Base-by-base conservation (phyloP, 345 rosid species). In the Linum lewisii region DNA sequence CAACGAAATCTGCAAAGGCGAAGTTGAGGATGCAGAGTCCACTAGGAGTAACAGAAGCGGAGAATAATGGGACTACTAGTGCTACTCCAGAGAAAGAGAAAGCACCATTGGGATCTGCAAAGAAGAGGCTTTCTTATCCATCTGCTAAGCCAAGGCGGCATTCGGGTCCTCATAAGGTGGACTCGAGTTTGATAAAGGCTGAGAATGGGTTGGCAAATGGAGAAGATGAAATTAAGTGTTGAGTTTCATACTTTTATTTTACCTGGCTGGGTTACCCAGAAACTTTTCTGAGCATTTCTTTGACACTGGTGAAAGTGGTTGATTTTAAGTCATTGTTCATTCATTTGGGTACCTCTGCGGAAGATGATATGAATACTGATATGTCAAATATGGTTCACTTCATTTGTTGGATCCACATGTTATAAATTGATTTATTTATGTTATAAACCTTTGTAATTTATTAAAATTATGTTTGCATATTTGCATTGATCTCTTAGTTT, bases 1-100 rank as follows among this genome's bases (percentile, higher is more conserved):
- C 95, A 18, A 94, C 99, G 0, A 62, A 89, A 66, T 87, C 95
- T 54, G 99, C 97, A 59, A 73, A 81, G 71, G 97, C 96, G 1
- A 89, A 82, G 75, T 77, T 89, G 55, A 73, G 84, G 79, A 64
- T 80, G 32, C 94, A 83, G 54, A 82, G 78, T 25, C 79, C 90
- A 7, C 14, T 63, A 49, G 82, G 68, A 16, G 0, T 42, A 42
- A 8, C 3, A 11, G 47, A 3, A 25, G 60, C 63, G 1, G 90
- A 78, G 57, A 69, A 75, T 51, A 85, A 75, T 21, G 88, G 81
- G 23, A 75, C 82, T 42, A 34, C 38, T 5, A n/a, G n/a, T n/a
- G n/a, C n/a, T n/a, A 6, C 38, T 9, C 70, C 72, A 0, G 98
- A 83, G 5, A 65, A 65, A 66, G 74, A 65, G 51, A 86, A 82